phyloP scores from a whole-genome alignment of 2,329 filamentous ascomycete species.

The Aspergillus arachidicola region DNA sequence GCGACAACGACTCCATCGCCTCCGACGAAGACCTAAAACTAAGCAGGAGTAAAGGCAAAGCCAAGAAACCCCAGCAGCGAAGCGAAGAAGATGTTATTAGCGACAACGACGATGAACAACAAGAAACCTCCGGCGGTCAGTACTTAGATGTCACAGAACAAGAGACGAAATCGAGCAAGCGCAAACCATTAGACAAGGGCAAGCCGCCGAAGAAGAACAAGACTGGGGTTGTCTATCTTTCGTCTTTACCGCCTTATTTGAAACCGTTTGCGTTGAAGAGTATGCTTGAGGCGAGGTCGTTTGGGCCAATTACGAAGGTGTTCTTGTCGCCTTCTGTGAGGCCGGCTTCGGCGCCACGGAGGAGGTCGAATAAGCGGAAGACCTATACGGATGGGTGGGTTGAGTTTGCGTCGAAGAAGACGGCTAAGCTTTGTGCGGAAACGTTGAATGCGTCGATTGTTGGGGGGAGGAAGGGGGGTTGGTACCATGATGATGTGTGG shows the following conservation, averaged over 20 bases:
- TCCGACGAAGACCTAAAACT: constrained; percentile 3
- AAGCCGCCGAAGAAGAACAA: constrained; percentile 36
- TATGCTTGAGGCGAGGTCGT: constrained; percentile 44
- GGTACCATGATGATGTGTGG: constrained; percentile 50
- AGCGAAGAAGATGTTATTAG: constrained; percentile 13
- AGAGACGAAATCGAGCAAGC: constrained; percentile 15
- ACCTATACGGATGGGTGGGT: constrained; percentile 52
- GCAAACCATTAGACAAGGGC: constrained; percentile 18
- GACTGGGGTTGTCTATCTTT: constrained; percentile 48
- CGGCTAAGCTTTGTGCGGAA: constrained; percentile 49
- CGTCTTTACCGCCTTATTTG: constrained; percentile 51
- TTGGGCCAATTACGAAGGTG: constrained; percentile 46
- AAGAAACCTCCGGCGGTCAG: constrained; percentile 11
- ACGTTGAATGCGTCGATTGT: constrained; percentile 48
- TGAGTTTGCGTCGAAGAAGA: constrained; percentile 49
- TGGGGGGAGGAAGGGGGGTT: constrained; percentile 48
- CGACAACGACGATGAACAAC: constrained; percentile 13
- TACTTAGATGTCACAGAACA: constrained; percentile 18
- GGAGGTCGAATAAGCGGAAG: constrained; percentile 45
- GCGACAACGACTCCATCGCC: constrained; percentile 5
- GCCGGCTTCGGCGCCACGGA: constrained; percentile 21
- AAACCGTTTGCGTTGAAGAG: constrained; percentile 50
- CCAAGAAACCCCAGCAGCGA: constrained; percentile 2
- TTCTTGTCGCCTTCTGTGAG: constrained; percentile 46
- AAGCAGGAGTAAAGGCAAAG: constrained; percentile 21